Evolutionary conservation across 139 green algal genomes (phyloP).

Genomic region (Chlorella sp.): DNA sequence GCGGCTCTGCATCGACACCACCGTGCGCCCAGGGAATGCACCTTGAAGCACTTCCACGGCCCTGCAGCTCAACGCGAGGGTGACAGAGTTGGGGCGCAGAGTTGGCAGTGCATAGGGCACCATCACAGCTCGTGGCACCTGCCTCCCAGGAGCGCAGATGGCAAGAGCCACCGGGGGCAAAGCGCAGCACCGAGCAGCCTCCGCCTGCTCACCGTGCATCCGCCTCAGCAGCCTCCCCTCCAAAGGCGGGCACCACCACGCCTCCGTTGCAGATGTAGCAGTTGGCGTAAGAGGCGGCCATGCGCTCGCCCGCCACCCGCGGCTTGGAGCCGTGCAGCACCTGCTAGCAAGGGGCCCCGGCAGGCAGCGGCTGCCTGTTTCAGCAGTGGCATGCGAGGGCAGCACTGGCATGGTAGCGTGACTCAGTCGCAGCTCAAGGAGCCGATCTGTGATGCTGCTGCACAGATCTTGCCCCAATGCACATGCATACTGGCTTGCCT

Average conservation of each 20-base stretch:
- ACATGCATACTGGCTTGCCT: no score
- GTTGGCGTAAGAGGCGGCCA: slow-evolving; percentile 78
- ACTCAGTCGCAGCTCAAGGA: no score
- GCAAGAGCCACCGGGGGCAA: background rate
- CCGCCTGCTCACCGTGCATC: slow-evolving; percentile 25
- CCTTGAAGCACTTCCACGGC: slow-evolving; percentile 39
- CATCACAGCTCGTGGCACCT: no score
- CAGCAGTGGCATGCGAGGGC: no score
- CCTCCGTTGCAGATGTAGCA: slow-evolving; percentile 81
- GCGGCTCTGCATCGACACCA: slow-evolving; percentile 46
- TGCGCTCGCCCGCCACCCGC: slow-evolving; percentile 46
- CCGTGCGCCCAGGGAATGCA: slow-evolving; percentile 43
- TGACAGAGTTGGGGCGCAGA: no score
- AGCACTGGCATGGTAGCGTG: no score
- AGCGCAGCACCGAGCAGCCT: background rate
- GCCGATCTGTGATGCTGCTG: no score
- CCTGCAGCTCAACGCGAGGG: background rate
- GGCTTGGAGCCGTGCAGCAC: slow-evolving; percentile 14
- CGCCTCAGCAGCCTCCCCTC: slow-evolving; percentile 15
- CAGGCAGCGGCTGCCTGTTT: no score
- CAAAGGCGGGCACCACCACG: slow-evolving; percentile 61
- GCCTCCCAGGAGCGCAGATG: no score
- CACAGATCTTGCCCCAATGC: no score
- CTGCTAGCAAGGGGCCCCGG: background rate
- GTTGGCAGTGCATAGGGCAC: no score